A percentile compares a stretch with the other conserved stretches of the same genome.
phyloP scores from a whole-genome alignment of 2,329 filamentous ascomycete genomes.

The Colletotrichum sp. region DNA sequence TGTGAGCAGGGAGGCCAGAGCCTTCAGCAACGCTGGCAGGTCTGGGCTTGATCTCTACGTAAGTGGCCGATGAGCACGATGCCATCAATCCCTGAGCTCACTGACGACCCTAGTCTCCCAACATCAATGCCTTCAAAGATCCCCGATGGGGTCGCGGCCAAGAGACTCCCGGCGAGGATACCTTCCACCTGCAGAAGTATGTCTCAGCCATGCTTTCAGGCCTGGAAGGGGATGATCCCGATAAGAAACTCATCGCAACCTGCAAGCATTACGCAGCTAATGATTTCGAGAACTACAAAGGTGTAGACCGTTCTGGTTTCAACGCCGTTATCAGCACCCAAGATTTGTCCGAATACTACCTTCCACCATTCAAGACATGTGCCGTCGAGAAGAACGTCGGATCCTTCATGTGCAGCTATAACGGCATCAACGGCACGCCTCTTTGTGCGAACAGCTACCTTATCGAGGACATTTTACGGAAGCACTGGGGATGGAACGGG shows the following conservation, averaged over 20 bases:
- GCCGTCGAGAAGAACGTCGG: slow-evolving; percentile 60
- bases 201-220: slow-evolving; percentile 58
- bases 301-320: slow-evolving; percentile 53
- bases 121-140: slow-evolving; percentile 70
- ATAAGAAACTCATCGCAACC: slow-evolving; percentile 53
- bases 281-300: slow-evolving; percentile 54
- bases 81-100: fast-evolving
- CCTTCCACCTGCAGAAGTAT: slow-evolving; percentile 53
- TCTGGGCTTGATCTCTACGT: slow-evolving; percentile 62
- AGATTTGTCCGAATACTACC: slow-evolving; percentile 71
- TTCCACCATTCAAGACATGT: slow-evolving; percentile 69
- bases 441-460: slow-evolving; percentile 68
- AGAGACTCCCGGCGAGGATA: slow-evolving; percentile 65
- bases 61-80: neutral
- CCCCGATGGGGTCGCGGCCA: slow-evolving; percentile 67
- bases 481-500: slow-evolving; percentile 68
- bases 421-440: slow-evolving; percentile 69
- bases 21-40: slow-evolving; percentile 65
- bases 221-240: slow-evolving; percentile 44
- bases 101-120: slow-evolving; percentile 50
- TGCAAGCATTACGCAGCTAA: slow-evolving; percentile 67
- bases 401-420: slow-evolving; percentile 68
- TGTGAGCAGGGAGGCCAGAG: slow-evolving; percentile 65
- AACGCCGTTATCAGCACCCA: slow-evolving; percentile 62
- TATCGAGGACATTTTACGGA: slow-evolving; percentile 65